phyloP scores from a whole-genome alignment of 208 protist genomes.

The Leishmania guyanensis region DNA sequence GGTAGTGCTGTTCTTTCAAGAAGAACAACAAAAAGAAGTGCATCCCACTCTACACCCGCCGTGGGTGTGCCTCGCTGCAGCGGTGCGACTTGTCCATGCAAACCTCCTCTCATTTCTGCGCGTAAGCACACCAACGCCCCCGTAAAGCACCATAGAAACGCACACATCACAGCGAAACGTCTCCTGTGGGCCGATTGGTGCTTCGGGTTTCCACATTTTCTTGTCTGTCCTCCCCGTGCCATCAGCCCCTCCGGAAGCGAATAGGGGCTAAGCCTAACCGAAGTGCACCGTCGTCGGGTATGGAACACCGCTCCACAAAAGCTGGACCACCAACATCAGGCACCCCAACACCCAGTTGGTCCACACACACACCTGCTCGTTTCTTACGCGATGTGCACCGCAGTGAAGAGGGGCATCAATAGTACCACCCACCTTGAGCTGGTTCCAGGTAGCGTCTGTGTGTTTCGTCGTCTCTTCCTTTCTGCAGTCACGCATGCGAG shows the following conservation, averaged over 20 bases:
- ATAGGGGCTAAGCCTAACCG: not conserved
- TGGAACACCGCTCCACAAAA: not conserved
- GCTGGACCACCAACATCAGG: not conserved
- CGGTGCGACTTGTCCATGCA: not conserved
- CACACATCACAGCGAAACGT: not conserved
- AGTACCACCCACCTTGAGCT: not conserved
- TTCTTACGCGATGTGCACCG: not conserved
- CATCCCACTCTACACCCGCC: not conserved
- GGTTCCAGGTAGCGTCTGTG: not conserved
- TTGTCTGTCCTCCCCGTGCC: not conserved
- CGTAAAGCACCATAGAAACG: not conserved
- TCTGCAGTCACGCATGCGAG: slow-evolving; percentile 14
- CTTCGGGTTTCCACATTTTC: not conserved
- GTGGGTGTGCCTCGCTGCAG: not conserved
- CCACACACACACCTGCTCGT: not conserved
- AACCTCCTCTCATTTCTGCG: not conserved
- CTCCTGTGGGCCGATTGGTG: not conserved
- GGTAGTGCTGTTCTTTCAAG: not conserved
- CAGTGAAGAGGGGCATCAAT: not conserved
- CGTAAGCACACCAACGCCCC: not conserved
- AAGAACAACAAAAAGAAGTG: no score
- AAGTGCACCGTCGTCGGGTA: not conserved
- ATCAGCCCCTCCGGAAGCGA: not conserved
- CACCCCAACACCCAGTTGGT: not conserved
- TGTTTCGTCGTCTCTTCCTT: not conserved